Evolutionary conservation across 1,284 basidiomycete genomes (phyloP).

Genomic region (Cryptococcus maquisensis): DNA sequence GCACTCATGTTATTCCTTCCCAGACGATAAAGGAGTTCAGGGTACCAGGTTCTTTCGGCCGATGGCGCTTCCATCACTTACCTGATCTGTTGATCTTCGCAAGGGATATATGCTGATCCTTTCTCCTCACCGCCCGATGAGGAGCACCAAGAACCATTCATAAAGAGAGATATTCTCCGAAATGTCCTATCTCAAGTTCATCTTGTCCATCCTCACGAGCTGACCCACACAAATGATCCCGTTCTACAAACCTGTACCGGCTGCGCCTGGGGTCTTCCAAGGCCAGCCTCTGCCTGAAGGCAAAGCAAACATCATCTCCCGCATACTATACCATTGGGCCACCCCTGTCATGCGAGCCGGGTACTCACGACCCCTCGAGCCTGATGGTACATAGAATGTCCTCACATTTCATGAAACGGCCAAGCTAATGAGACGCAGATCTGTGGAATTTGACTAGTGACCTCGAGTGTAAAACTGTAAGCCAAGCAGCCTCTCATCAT

Average conservation of each 20-base stretch:
- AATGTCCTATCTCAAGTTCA: too few species aligned
- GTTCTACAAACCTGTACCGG: conserved; percentile 24
- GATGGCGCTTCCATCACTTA: not conserved
- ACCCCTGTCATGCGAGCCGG: conserved; percentile 28
- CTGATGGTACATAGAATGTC: conserved; percentile 28
- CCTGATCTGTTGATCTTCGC: conserved; percentile 1
- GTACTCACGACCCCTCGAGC: conserved; percentile 25
- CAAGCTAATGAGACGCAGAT: conserved; percentile 13
- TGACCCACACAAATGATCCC: conserved; percentile 18
- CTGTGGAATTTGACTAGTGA: conserved; percentile 22
- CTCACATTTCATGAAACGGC: not conserved
- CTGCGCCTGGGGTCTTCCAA: conserved; percentile 21
- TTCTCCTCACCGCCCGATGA: not conserved
- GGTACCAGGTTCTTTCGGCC: too few species aligned
- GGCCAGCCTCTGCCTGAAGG: conserved; percentile 14
- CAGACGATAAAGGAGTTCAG: too few species aligned
- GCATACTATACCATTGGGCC: conserved; percentile 27
- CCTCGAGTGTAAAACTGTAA: conserved; percentile 17
- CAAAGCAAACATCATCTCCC: conserved; percentile 16
- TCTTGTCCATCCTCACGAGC: not conserved
- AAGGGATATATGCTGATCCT: not conserved
- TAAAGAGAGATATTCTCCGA: not conserved
- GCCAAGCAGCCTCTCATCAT: not conserved
- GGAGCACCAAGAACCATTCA: not conserved
- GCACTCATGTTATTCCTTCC: too few species aligned